phyloP scores from a whole-genome alignment of 23 red algal genomes.

The Agarophyton chilense region DNA sequence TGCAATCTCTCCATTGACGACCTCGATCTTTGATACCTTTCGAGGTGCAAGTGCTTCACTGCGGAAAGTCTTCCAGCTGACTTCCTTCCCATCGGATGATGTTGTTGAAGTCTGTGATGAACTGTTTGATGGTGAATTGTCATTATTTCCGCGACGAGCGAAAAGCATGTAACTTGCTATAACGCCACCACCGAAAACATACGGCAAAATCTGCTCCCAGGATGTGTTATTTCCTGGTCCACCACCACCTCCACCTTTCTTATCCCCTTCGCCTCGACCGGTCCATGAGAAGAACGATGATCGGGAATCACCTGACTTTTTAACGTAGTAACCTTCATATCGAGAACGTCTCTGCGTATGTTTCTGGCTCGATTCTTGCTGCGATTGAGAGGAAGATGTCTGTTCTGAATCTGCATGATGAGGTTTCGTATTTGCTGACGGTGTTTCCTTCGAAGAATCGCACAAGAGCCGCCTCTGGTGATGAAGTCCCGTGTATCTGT shows the following conservation, averaged over 20 bases:
- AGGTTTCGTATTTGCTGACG: neutral
- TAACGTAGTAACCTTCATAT: slow-evolving; percentile 67
- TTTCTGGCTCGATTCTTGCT: neutral
- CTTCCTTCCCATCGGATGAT: slow-evolving; percentile 49
- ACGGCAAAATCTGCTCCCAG: slow-evolving; percentile 61
- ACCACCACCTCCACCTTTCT: neutral
- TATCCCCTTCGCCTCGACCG: slow-evolving; percentile 19
- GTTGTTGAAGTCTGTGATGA: neutral
- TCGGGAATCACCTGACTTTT: slow-evolving; percentile 16
- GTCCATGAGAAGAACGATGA: slow-evolving; percentile 13
- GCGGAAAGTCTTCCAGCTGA: slow-evolving; percentile 72
- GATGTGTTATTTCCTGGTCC: slow-evolving; percentile 17
- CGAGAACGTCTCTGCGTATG: slow-evolving; percentile 36
- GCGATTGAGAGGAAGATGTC: slow-evolving; percentile 5
- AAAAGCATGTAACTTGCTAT: slow-evolving; percentile 61
- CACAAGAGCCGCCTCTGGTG: slow-evolving; percentile 5
- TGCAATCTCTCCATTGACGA: slow-evolving; percentile 87
- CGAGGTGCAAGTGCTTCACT: slow-evolving; percentile 75
- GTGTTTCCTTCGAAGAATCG: slow-evolving; percentile 22
- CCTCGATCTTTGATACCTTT: slow-evolving; percentile 83
- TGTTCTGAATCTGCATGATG: neutral
- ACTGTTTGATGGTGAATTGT: neutral
- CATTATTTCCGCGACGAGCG: slow-evolving; percentile 44
- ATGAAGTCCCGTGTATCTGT: neutral
- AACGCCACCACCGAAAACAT: slow-evolving; percentile 68